Evolutionary conservation across 257 asterid species (phyloP).

Genomic region (Osmanthus fragrans): DNA sequence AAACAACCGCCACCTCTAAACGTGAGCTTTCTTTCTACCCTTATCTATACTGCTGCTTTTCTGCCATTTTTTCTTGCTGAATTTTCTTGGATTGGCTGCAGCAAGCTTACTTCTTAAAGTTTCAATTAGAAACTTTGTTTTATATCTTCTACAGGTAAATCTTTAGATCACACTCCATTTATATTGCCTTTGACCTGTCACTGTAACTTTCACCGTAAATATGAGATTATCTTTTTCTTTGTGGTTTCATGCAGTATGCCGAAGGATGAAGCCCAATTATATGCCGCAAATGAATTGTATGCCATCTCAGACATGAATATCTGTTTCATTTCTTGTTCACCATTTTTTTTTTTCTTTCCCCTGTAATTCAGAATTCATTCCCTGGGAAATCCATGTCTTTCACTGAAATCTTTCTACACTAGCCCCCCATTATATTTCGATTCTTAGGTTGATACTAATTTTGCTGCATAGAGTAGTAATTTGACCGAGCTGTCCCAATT

Average conservation of each 20-base stretch:
- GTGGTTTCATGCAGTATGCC: slow-evolving; percentile 82
- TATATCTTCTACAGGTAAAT: slow-evolving; percentile 80
- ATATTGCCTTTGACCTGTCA: slow-evolving; percentile 17
- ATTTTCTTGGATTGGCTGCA: slow-evolving; percentile 48
- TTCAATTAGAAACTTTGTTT: slow-evolving; percentile 83
- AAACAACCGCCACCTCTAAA: slow-evolving; percentile 80
- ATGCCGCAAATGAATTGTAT: slow-evolving; percentile 93
- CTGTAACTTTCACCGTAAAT: neutral
- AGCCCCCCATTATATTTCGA: neutral
- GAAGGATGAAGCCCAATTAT: slow-evolving; percentile 90
- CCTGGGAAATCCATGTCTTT: slow-evolving; percentile 1
- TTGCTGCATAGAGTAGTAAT: neutral
- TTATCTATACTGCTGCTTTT: slow-evolving; percentile 15
- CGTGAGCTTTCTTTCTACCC: slow-evolving; percentile 47
- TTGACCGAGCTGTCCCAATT: slow-evolving; percentile 20
- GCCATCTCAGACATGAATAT: slow-evolving; percentile 28
- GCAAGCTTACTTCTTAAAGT: slow-evolving; percentile 85
- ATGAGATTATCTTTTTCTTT: slow-evolving; percentile 19
- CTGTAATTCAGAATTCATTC: neutral
- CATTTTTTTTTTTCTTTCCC: neutral
- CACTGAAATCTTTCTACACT: slow-evolving; percentile 15
- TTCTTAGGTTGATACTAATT: slow-evolving; percentile 14
- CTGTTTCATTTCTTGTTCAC: slow-evolving; percentile 1
- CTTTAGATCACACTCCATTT: slow-evolving; percentile 16
- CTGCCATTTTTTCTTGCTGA: slow-evolving; percentile 30